Base-by-base conservation (phyloP, 192 early-diverging fungal genomes). In the Coemansia sp. region DNA sequence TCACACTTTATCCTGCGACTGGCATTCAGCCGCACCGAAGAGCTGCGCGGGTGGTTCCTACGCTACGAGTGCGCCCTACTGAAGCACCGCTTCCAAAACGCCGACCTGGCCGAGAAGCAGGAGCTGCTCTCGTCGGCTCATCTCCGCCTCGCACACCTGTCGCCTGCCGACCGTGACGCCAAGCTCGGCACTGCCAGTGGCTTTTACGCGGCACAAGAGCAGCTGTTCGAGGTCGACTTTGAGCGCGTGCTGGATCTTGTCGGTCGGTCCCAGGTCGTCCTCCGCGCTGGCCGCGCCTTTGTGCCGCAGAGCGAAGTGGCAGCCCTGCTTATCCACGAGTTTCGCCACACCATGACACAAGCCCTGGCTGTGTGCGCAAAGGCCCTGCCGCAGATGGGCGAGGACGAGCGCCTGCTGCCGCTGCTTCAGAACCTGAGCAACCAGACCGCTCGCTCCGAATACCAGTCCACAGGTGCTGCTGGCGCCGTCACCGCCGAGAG, bases 401-500 rank as follows among this genome's bases (percentile, higher is more conserved):
- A 98, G 75, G 94, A 97, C 69, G 91, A 95, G 74, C 90, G 95
- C 31, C 82, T 99, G 59, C 80, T 89, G 53, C 97, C 97, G 1
- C 87, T 98, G 29, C 85, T 99, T 38, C 86, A 88, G 44, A 95
- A 94, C 60, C 85, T 99, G 41, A 88, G 92, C 67, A 90, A 89
- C 63, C 94, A 96, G 78, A 89, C 91, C 58, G 77, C 89, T 4
- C 89, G 89, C 1, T 86, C 87, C 45, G 87, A 87, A 38, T 96
- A 94, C 78, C 76, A 71, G 32, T 77, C 82, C 15, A 75, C 69
- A 1, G 75, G 70, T 0, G 71, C 86, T 11, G 80, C 83, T 7
- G 91, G 88, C 5, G 74, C 82, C n/a, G 77, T 93, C 13, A 77
- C 76, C 1, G 90, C 91, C 38, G 82, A 85, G 56, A 88, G 88